Percentiles rank a stretch among this genome's conserved stretches.
phyloP scores from a whole-genome alignment of 345 rosid genomes.

The Diplotaxis tenuifolia region DNA sequence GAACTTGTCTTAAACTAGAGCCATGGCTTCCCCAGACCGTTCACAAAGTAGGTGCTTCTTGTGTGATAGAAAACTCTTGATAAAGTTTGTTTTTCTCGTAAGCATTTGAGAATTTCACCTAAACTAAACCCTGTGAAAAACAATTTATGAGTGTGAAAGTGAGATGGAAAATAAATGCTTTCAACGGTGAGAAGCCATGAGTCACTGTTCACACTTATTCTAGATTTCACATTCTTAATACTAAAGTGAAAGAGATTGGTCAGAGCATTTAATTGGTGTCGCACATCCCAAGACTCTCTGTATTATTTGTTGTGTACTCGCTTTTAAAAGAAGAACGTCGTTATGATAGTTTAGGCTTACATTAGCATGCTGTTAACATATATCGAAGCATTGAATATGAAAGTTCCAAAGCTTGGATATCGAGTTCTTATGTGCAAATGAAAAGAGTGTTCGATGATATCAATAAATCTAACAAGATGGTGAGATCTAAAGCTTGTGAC shows the following conservation, averaged over 20 bases:
- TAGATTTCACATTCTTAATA: constrained; percentile 23
- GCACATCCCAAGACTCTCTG: constrained; percentile 24
- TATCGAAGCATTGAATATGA: constrained; percentile 11
- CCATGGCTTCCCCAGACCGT: constrained; percentile 6
- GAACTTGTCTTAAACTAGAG: not conserved
- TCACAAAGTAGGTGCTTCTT: not conserved
- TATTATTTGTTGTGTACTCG: not conserved
- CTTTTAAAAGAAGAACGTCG: constrained; percentile 5
- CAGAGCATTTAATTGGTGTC: constrained; percentile 31
- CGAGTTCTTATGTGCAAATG: not conserved
- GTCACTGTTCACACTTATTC: constrained; percentile 2
- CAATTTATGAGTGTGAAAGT: constrained; percentile 13
- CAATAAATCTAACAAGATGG: constrained; percentile 8
- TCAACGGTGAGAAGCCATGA: constrained; percentile 18
- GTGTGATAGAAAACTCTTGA: not conserved
- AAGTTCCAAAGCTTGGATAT: constrained; percentile 13
- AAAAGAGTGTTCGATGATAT: constrained; percentile 30
- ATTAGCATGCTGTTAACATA: constrained; percentile 14
- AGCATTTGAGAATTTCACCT: constrained; percentile 15
- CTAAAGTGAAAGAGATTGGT: constrained; percentile 13
- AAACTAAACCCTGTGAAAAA: constrained; percentile 1
- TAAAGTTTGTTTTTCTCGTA: constrained; percentile 5
- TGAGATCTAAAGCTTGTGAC: constrained; percentile 16
- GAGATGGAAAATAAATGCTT: constrained; percentile 34
- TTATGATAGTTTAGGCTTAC: not conserved